These are phyloP conservation scores for Blastobotrys americana DNA, from an alignment of 805 yeast genomes.

Conservation along the genomic window DNA sequence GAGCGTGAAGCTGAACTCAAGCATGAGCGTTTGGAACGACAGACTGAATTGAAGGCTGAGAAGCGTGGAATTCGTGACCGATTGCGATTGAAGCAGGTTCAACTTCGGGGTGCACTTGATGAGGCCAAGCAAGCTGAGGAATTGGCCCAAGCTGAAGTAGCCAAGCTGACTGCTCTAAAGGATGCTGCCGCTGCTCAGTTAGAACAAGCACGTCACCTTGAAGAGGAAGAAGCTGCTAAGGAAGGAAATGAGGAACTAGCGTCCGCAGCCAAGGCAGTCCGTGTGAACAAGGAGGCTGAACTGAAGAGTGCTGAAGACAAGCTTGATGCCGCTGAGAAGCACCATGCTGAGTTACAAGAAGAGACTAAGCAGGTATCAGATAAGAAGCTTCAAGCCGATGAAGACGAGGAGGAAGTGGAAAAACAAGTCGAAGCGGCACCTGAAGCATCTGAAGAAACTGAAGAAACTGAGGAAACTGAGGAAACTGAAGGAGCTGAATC, in stretches of 20 bases:
- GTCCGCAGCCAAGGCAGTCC: conserved; percentile 8
- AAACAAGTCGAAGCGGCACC: conserved; percentile 6
- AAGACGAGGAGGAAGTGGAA: conserved; percentile 13
- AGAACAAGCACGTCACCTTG: conserved; percentile 17
- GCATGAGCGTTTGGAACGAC: conserved; percentile 8
- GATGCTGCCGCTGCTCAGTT: conserved; percentile 23
- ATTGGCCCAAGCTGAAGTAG: conserved; percentile 23
- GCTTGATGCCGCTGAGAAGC: neutral
- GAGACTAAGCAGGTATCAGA: conserved; percentile 22
- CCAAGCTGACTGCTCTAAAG: conserved; percentile 15
- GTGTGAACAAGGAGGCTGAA: conserved; percentile 5
- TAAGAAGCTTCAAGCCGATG: conserved; percentile 19
- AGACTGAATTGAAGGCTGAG: conserved; percentile 21
- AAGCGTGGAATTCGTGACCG: conserved; percentile 15
- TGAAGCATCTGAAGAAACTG: conserved; percentile 5
- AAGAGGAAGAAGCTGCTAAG: conserved; percentile 4
- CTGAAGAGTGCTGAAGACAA: conserved; percentile 6
- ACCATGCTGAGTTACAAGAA: conserved; percentile 35
- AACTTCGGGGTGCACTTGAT: conserved; percentile 19
- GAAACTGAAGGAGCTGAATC: conserved; percentile 10
- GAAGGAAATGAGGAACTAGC: conserved; percentile 4
- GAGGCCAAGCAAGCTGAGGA: conserved; percentile 23
- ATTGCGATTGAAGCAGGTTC: conserved; percentile 12
- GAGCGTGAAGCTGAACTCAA: conserved; percentile 10
- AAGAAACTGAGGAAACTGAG: conserved; percentile 11